Conservation (phyloP, 441 rosid species). For the Bruguiera hainesii region DNA sequence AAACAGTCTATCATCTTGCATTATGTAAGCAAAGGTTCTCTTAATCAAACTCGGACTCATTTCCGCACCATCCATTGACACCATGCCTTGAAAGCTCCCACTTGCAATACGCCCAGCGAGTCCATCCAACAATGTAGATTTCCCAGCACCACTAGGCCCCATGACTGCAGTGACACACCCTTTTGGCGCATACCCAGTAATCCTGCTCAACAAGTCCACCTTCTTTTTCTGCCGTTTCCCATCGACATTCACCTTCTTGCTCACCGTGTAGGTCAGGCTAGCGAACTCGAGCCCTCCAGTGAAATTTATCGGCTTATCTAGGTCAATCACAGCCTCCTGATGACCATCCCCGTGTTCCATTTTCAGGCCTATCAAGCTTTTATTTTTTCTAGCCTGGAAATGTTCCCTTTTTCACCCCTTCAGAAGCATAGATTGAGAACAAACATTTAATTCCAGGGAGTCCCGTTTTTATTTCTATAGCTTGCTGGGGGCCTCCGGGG, state of each 20-base stretch:
- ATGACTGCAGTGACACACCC: constrained; percentile 65
- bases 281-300: constrained; percentile 54
- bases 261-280: constrained; percentile 52
- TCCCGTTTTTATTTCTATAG: too few species aligned
- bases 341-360: constrained; percentile 31
- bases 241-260: constrained; percentile 36
- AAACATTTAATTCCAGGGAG: too few species aligned
- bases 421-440: too few species aligned
- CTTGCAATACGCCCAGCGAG: constrained; percentile 54
- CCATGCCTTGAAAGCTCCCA: constrained; percentile 56
- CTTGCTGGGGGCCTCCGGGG: background rate
- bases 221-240: constrained; percentile 44
- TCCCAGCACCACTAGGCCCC: constrained; percentile 77
- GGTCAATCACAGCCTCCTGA: constrained; percentile 35
- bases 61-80: constrained; percentile 46
- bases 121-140: constrained; percentile 60
- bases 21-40: constrained; percentile 59
- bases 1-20: constrained; percentile 64
- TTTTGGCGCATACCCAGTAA: constrained; percentile 64
- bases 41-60: constrained; percentile 50
- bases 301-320: constrained; percentile 35
- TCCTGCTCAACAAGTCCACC: constrained; percentile 47
- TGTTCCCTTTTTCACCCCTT: too few species aligned
- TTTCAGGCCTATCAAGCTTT: background rate
- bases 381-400: background rate